Evolutionary conservation across 352 stramenopile species (phyloP), one percentile per base, ranked within the genome.

Genomic region (Elongisporangium senticosum): DNA sequence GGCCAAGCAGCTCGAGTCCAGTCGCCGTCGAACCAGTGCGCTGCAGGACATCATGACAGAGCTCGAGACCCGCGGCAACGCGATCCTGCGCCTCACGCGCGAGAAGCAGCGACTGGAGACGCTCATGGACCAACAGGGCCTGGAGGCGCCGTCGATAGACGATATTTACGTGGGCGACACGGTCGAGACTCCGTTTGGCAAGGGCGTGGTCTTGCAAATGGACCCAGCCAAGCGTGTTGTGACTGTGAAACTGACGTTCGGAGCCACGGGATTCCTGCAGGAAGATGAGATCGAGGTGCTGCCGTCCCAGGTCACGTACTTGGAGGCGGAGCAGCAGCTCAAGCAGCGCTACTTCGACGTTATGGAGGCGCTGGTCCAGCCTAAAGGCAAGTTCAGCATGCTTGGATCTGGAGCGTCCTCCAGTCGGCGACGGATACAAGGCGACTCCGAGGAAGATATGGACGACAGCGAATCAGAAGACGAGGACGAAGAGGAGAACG

Each of bases 1-100:
- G 43, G 79, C 81, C 33, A 83, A 81, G 53, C 67, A 64, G 43
- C 62, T 93, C 52, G 79, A 83, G 56, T 88, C 81, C 14, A 89
- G 76, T 64, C 77, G 83, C 6, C 77, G 83, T 24, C 75, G 83
- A 33, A 90, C 79, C 21, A 89, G 72, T 53, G 79, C 81, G 11
- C 64, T 93, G 22, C 83, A 93, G 55, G 76, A 91, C 49, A 89
- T 93, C 55, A 88, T 93, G 79, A 89, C 63, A 14, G 83, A 93
- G 66, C 68, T 93, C 10, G 81, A 93, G 55, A 64, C 71, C 3
- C 65, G 81, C 20, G 83, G 83, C 2, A 79, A 64, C 26, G 59
- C 21, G 10, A 74, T 91, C 15, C 63, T 88, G 39, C 68, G 77
- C 17, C 64, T 89, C 22, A 84, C 69, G n/a, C 71, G 79, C 10